These are phyloP conservation scores for Beauveria australis DNA, from an alignment of 2,329 filamentous ascomycete species.

Conservation along the genomic window DNA sequence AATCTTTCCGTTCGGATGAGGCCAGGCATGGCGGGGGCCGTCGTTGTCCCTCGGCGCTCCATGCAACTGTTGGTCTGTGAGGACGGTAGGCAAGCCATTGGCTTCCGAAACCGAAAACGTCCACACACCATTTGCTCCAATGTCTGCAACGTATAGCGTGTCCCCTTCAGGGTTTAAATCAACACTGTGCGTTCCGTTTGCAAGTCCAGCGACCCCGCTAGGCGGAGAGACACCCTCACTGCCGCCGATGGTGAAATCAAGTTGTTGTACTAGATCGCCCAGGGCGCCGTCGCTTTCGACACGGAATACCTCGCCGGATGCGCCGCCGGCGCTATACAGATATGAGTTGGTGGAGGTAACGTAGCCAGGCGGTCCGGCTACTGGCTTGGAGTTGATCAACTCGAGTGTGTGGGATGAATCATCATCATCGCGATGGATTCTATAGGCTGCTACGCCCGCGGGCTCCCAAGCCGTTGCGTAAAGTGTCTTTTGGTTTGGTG, in stretches of 20 bases:
- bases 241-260: background rate
- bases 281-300: background rate
- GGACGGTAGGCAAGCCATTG: background rate
- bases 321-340: background rate
- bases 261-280: background rate
- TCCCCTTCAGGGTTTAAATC: background rate
- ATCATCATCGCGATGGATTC: background rate
- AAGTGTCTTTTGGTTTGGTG: background rate
- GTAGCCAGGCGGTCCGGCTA: background rate
- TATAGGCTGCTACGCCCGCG: background rate
- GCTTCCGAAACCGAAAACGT: background rate
- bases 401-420: background rate
- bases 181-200: background rate
- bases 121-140: background rate
- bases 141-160: background rate
- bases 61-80: background rate
- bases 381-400: background rate
- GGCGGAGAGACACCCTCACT: background rate
- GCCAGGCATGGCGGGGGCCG: background rate
- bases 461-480: background rate
- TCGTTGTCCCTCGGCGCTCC: background rate
- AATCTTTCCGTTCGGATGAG: background rate
- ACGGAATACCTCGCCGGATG: background rate
- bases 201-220: background rate
- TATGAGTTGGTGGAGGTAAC: background rate